These are phyloP conservation scores for Micromonas commoda DNA, from an alignment of 139 green algal genomes.

Conservation along the genomic window DNA sequence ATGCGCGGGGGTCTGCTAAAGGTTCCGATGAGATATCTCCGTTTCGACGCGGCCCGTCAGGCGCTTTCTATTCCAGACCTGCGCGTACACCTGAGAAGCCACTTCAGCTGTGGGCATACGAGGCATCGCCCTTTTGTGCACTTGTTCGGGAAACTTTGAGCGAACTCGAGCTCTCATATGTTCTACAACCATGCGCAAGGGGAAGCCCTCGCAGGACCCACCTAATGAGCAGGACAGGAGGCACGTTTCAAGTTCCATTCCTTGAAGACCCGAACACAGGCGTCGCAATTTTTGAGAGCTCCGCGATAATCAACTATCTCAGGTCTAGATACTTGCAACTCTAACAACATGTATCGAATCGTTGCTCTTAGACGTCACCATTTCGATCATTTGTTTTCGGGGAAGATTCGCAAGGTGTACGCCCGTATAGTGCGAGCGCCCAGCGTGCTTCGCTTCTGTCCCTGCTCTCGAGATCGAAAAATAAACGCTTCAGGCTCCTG, in stretches of 20 bases:
- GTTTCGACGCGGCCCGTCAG: background rate
- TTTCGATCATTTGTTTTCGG: too few relatives aligned
- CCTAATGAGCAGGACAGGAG: background rate
- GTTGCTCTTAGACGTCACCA: background rate
- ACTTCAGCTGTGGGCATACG: conserved; percentile 8
- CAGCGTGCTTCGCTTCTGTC: too few relatives aligned
- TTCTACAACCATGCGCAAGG: conserved; percentile 4
- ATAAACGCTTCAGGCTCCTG: too few relatives aligned
- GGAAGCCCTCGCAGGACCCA: conserved; percentile 3
- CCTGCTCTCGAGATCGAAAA: too few relatives aligned
- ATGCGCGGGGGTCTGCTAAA: background rate
- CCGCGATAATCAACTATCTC: conserved; percentile 17
- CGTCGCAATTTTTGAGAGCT: background rate
- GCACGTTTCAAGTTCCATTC: conserved; percentile 11
- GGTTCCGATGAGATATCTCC: background rate
- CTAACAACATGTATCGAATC: background rate
- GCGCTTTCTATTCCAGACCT: background rate
- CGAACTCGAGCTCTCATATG: conserved; percentile 14
- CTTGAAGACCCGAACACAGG: conserved; percentile 14
- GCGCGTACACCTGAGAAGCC: background rate
- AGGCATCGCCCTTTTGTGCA: conserved; percentile 19
- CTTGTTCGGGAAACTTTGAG: conserved; percentile 5
- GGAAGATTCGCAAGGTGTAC: too few relatives aligned
- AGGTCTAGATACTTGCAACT: background rate
- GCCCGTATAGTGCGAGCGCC: too few relatives aligned